phyloP scores from a whole-genome alignment of 2,329 filamentous ascomycete genomes.

The Xylaria sp. region DNA sequence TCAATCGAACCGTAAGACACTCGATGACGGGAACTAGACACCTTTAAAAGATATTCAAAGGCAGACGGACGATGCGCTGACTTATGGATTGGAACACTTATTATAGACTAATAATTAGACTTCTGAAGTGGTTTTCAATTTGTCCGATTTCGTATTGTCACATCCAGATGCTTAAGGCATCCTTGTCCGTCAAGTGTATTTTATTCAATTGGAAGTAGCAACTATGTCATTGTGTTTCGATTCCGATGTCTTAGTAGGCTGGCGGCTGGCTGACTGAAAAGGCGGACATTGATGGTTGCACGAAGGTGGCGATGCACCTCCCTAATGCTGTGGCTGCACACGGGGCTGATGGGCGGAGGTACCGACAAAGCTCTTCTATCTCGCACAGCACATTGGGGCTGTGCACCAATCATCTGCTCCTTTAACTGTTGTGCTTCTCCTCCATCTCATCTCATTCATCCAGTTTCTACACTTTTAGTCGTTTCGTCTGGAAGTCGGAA shows the following conservation, averaged over 20 bases:
- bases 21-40: neutral
- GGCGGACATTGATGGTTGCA: slow-evolving; percentile 4
- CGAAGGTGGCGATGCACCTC: slow-evolving; percentile 20
- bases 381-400: slow-evolving; percentile 11
- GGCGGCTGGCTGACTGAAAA: neutral
- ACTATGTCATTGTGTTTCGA: slow-evolving; percentile 3
- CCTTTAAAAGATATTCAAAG: slow-evolving; percentile 1
- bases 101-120: neutral
- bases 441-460: neutral
- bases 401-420: slow-evolving; percentile 12
- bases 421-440: neutral
- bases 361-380: neutral
- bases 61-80: neutral
- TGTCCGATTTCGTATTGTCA: neutral
- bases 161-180: neutral
- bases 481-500: no score
- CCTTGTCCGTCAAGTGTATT: neutral
- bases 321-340: neutral
- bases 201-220: neutral
- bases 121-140: neutral
- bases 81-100: neutral
- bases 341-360: slow-evolving; percentile 10
- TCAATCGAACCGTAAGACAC: neutral
- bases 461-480: slow-evolving; percentile 29
- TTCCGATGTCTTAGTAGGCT: neutral